Evolutionary conservation across 2,329 filamentous ascomycete genomes (phyloP).

Genomic region (Beauveria asiatica): DNA sequence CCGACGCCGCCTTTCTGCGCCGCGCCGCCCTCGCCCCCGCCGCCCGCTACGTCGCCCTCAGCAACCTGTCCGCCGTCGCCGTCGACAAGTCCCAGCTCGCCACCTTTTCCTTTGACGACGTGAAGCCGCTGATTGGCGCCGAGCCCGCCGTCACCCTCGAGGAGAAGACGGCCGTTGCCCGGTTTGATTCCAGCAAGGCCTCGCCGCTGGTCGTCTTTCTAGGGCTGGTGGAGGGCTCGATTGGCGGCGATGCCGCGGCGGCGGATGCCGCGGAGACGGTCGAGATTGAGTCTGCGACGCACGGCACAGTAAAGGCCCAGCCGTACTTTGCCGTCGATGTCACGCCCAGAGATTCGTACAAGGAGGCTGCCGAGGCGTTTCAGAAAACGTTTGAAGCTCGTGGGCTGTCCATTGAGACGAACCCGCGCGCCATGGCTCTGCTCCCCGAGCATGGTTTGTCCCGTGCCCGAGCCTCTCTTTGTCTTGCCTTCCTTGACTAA

Average conservation of each 20-base stretch:
- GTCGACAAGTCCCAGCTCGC: slow-evolving; percentile 49
- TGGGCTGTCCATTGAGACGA: slow-evolving; percentile 58
- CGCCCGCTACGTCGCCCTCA: slow-evolving; percentile 68
- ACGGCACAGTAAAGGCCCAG: slow-evolving; percentile 64
- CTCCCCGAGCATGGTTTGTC: slow-evolving; percentile 7
- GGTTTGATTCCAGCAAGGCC: slow-evolving; percentile 63
- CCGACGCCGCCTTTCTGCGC: slow-evolving; percentile 61
- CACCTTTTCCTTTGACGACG: slow-evolving; percentile 59
- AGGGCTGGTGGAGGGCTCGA: slow-evolving; percentile 61
- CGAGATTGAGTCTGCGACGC: slow-evolving; percentile 27
- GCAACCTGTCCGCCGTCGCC: slow-evolving; percentile 67
- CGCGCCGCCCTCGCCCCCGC: slow-evolving; percentile 57
- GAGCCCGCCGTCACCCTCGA: slow-evolving; percentile 58
- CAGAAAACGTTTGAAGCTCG: slow-evolving; percentile 35
- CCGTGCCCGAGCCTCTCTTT: background rate
- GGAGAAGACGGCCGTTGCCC: slow-evolving; percentile 64
- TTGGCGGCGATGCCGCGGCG: slow-evolving; percentile 34
- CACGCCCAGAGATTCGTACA: slow-evolving; percentile 59
- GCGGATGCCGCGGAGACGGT: slow-evolving; percentile 18
- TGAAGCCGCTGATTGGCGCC: slow-evolving; percentile 60
- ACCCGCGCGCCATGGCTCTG: slow-evolving; percentile 54
- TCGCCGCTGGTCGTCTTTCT: slow-evolving; percentile 73
- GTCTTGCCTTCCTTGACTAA: background rate
- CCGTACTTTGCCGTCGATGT: slow-evolving; percentile 90
- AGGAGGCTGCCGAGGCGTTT: slow-evolving; percentile 50